Conservation (phyloP, 805 yeast genomes). For the Scheffersomyces coipomensis region DNA sequence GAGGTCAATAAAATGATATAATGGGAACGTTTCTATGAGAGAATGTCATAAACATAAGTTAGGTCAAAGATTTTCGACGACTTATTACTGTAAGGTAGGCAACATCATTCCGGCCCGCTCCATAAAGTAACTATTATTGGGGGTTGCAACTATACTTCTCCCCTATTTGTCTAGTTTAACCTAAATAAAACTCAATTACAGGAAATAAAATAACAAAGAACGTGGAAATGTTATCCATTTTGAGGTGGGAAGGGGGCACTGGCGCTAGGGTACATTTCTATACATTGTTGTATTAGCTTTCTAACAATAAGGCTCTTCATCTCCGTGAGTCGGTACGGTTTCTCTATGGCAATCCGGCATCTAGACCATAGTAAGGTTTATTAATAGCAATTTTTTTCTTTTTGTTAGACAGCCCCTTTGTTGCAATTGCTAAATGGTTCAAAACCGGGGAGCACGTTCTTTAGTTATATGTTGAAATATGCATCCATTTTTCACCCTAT, state of each 20-base stretch:
- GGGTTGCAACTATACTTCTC: not conserved
- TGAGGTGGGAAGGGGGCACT: too few species aligned
- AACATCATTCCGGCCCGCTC: not conserved
- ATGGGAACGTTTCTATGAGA: too few species aligned
- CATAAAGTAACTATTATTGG: too few species aligned
- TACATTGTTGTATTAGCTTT: not conserved
- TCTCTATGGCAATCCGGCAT: too few species aligned
- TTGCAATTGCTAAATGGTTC: not conserved
- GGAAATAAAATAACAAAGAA: too few species aligned
- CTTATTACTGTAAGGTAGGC: not conserved
- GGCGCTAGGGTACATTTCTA: not conserved
- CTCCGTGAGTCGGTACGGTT: not conserved
- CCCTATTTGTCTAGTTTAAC: not conserved
- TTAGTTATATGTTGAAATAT: not conserved
- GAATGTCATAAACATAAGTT: too few species aligned
- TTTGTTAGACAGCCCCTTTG: too few species aligned
- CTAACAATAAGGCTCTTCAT: not conserved
- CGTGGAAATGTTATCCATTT: too few species aligned
- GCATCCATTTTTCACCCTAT: not conserved
- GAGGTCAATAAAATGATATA: too few species aligned
- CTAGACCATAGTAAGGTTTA: too few species aligned
- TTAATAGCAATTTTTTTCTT: too few species aligned
- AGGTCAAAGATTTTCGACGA: too few species aligned
- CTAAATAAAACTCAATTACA: not conserved
- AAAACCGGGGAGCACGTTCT: not conserved